Percentiles rank a stretch among this genome's conserved stretches.
Evolutionary conservation across 257 asterid genomes (phyloP).

Genomic region (Solanum sejunctum): DNA sequence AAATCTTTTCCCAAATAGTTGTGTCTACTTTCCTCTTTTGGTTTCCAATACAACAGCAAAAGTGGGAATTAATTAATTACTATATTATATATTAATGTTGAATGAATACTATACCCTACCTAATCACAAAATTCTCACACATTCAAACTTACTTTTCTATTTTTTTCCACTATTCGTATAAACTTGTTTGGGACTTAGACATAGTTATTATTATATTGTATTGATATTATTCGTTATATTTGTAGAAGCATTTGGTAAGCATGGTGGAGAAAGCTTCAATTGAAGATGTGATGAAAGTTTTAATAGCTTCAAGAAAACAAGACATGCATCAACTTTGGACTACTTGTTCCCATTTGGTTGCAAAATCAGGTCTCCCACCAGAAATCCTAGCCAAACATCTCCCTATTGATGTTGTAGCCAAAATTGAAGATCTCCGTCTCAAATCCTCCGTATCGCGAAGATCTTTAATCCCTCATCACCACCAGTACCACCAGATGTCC

Average conservation of each 20-base stretch:
- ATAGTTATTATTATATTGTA: not conserved
- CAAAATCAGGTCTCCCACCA: constrained; percentile 85
- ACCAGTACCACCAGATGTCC: constrained; percentile 30
- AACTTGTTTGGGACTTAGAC: not conserved
- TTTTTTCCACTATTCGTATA: not conserved
- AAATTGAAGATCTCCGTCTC: constrained; percentile 78
- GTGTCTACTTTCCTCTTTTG: constrained; percentile 39
- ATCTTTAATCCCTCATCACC: constrained; percentile 42
- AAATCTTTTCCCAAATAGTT: constrained; percentile 24
- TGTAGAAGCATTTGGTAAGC: constrained; percentile 66
- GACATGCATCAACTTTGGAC: constrained; percentile 85
- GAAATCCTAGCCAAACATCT: constrained; percentile 73
- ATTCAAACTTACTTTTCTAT: not conserved
- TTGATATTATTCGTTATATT: not conserved
- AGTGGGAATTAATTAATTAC: not conserved
- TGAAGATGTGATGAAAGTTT: constrained; percentile 85
- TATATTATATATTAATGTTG: constrained; percentile 5
- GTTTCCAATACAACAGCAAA: constrained; percentile 9
- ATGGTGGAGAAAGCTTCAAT: constrained; percentile 92
- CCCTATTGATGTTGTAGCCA: constrained; percentile 73
- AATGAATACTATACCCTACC: not conserved
- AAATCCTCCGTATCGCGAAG: constrained; percentile 58
- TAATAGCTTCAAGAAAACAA: constrained; percentile 79
- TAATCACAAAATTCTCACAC: not conserved
- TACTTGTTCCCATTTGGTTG: constrained; percentile 75